Conservation (phyloP, 1,284 basidiomycete species). For the Fereydounia khargensis region DNA sequence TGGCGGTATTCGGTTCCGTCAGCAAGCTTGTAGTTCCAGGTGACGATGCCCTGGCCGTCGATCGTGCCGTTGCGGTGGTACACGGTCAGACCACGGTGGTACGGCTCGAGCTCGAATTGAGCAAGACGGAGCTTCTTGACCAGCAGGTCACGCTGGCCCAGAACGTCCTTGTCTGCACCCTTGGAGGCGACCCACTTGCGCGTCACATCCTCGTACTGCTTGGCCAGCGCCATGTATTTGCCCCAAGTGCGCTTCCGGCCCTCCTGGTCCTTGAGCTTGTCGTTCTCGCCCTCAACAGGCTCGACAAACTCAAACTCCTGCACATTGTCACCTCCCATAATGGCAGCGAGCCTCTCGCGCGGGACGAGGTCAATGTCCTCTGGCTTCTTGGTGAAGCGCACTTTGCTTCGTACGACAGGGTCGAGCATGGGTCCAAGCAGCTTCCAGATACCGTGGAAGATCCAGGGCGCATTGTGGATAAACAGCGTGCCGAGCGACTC, state of each 20-base stretch:
- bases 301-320: slow-evolving; percentile 36
- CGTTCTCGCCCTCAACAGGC: slow-evolving; percentile 53
- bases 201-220: slow-evolving; percentile 52
- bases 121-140: slow-evolving; percentile 54
- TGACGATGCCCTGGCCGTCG: slow-evolving; percentile 50
- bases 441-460: slow-evolving; percentile 58
- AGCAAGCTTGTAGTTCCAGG: slow-evolving; percentile 53
- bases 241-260: slow-evolving; percentile 43
- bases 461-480: slow-evolving; percentile 59
- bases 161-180: slow-evolving; percentile 22
- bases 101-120: slow-evolving; percentile 56
- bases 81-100: slow-evolving; percentile 48
- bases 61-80: slow-evolving; percentile 57
- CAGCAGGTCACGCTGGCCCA: slow-evolving; percentile 45
- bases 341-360: slow-evolving; percentile 30
- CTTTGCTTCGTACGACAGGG: slow-evolving; percentile 52
- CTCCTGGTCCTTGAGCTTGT: slow-evolving; percentile 42
- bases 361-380: slow-evolving; percentile 49
- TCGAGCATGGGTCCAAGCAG: slow-evolving; percentile 54
- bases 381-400: slow-evolving; percentile 51
- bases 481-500: slow-evolving; percentile 57
- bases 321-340: slow-evolving; percentile 36
- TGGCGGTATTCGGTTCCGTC: slow-evolving; percentile 44
- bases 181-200: slow-evolving; percentile 49
- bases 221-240: slow-evolving; percentile 47